Percentiles rank a stretch among this genome's conserved stretches.
These are phyloP conservation scores for Pleurotus eryngii DNA, from an alignment of 768 basidiomycete genomes.

Conservation along the genomic window DNA sequence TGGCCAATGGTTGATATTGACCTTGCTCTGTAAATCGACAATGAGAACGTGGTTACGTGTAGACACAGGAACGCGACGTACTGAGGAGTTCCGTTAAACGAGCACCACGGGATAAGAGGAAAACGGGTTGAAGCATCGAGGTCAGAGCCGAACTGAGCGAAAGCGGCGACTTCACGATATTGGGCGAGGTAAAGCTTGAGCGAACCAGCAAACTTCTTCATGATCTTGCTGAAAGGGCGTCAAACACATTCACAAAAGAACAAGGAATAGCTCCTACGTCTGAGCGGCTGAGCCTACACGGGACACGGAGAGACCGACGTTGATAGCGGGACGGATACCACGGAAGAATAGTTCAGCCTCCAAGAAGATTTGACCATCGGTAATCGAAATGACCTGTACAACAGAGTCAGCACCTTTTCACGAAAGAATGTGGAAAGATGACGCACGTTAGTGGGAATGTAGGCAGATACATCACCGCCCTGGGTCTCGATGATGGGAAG, in stretches of 20 bases:
- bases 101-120: constrained; percentile 96
- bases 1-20: constrained; percentile 93
- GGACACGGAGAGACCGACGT: constrained; percentile 99
- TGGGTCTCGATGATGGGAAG: constrained; percentile 99
- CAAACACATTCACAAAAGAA: neutral
- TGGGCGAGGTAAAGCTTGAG: constrained; percentile 99
- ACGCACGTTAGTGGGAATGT: constrained; percentile 90
- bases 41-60: constrained; percentile 13
- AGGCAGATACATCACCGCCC: constrained; percentile 99
- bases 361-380: constrained; percentile 99
- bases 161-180: constrained; percentile 99
- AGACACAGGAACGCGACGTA: constrained; percentile 21
- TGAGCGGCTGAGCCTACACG: constrained; percentile 99
- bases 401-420: neutral
- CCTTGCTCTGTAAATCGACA: constrained; percentile 73
- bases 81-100: constrained; percentile 96
- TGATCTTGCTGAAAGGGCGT: constrained; percentile 69
- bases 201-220: constrained; percentile 99
- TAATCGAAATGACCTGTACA: constrained; percentile 94
- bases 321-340: constrained; percentile 99
- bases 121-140: constrained; percentile 99
- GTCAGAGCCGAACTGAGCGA: constrained; percentile 99
- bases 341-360: constrained; percentile 99
- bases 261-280: constrained; percentile 61
- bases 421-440: neutral